Percentiles rank a stretch among this genome's conserved stretches.
phyloP scores from a whole-genome alignment of 164 flowering plant species.

The Magnolia changhungtana region DNA sequence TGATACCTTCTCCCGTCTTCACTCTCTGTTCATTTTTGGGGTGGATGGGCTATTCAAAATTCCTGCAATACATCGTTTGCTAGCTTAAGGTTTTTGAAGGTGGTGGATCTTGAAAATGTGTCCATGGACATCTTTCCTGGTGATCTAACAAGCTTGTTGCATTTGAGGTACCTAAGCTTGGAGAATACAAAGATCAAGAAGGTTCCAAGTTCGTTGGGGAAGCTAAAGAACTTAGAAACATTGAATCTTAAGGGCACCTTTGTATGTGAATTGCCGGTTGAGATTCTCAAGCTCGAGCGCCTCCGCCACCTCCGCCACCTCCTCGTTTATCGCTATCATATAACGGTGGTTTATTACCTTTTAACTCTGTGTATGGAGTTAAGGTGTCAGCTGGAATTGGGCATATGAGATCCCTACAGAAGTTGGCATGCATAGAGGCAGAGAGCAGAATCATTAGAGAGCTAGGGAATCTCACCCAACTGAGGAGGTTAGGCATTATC shows the following conservation, averaged over 20 bases:
- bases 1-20: not conserved
- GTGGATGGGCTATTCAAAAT: not conserved
- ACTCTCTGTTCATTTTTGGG: not conserved
- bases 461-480: conserved; percentile 29
- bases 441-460: conserved; percentile 15
- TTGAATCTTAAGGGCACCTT: not conserved
- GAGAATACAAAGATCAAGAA: not conserved
- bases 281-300: not conserved
- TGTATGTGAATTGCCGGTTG: not conserved
- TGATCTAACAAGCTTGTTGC: not conserved
- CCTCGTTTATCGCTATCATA: not conserved
- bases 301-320: not conserved
- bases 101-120: not conserved
- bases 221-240: not conserved
- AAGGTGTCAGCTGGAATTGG: conserved; percentile 29
- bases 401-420: conserved; percentile 24
- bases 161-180: not conserved
- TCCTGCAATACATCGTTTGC: too few relatives aligned
- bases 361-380: conserved; percentile 4
- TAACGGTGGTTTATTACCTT: not conserved
- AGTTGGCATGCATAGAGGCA: conserved; percentile 31
- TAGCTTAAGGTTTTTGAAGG: not conserved
- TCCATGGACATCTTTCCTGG: not conserved
- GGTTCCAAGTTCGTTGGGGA: not conserved
- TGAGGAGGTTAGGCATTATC: conserved; percentile 32